Conservation (phyloP, 2,329 filamentous ascomycete species). For the Arthroderma sp. region DNA sequence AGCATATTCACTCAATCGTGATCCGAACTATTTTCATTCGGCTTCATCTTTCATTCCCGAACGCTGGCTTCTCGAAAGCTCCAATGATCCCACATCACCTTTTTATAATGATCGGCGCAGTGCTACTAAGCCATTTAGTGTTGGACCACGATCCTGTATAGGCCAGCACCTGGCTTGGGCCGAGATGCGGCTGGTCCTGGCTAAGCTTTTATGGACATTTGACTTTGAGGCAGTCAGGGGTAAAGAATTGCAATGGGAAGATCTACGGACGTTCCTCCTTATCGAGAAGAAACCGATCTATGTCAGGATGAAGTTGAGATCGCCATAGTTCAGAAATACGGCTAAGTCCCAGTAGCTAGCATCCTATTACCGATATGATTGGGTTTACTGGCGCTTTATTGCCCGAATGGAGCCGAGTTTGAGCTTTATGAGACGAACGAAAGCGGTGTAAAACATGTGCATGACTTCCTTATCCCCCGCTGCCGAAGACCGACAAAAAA, state of each 20-base stretch:
- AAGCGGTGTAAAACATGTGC: conserved; percentile 1
- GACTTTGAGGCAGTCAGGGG: conserved; percentile 18
- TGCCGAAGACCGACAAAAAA: too few relatives aligned
- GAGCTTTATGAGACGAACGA: conserved; percentile 4
- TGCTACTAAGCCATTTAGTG: conserved; percentile 36
- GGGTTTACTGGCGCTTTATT: conserved; percentile 1
- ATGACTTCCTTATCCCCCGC: conserved; percentile 2
- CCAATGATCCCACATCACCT: conserved; percentile 11
- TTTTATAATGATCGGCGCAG: conserved; percentile 33
- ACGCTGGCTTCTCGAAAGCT: conserved; percentile 29
- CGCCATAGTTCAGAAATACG: not conserved
- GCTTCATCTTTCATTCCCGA: conserved; percentile 37
- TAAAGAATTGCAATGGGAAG: conserved; percentile 1
- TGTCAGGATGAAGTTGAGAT: not conserved
- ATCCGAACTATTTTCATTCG: conserved; percentile 32
- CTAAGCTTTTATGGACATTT: conserved; percentile 38
- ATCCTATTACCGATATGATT: too few relatives aligned
- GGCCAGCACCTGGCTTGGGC: conserved; percentile 37
- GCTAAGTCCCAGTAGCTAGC: too few relatives aligned
- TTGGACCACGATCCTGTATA: conserved; percentile 39
- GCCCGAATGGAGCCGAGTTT: conserved; percentile 1
- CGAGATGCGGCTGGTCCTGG: conserved; percentile 39
- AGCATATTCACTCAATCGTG: conserved; percentile 35
- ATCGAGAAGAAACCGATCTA: conserved; percentile 2
- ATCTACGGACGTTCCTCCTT: conserved; percentile 1